These are phyloP conservation scores for Backusella tarrabulga DNA, from an alignment of 192 early-diverging fungal species.

Conservation along the genomic window DNA sequence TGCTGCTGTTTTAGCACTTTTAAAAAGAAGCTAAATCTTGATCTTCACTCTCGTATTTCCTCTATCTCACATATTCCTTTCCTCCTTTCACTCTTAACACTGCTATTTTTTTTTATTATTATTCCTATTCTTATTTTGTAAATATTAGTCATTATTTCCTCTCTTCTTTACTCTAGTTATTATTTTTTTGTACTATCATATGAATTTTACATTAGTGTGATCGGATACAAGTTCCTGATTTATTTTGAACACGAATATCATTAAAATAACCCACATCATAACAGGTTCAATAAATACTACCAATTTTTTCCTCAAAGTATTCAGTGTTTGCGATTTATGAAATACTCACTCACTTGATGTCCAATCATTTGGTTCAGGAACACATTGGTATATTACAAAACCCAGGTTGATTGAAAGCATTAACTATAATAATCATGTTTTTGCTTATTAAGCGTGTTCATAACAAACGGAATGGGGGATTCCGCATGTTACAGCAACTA, in stretches of 20 bases:
- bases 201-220: neutral
- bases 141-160: conserved; percentile 3
- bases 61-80: neutral
- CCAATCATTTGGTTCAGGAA: neutral
- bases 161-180: neutral
- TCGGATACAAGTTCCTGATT: neutral
- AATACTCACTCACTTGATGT: no score
- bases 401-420: neutral
- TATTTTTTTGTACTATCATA: neutral
- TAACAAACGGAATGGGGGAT: neutral
- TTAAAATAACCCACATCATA: neutral
- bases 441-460: neutral
- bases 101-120: neutral
- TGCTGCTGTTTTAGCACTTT: conserved; percentile 31
- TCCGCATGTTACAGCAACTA: neutral
- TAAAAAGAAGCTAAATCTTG: conserved; percentile 23
- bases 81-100: neutral
- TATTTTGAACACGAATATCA: neutral
- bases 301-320: neutral
- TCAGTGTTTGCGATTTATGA: no score
- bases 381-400: neutral
- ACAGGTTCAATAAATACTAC: neutral
- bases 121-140: conserved; percentile 10
- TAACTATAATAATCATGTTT: neutral
- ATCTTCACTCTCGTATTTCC: neutral